phyloP scores from a whole-genome alignment of 345 rosid genomes.

The Brassica incana region DNA sequence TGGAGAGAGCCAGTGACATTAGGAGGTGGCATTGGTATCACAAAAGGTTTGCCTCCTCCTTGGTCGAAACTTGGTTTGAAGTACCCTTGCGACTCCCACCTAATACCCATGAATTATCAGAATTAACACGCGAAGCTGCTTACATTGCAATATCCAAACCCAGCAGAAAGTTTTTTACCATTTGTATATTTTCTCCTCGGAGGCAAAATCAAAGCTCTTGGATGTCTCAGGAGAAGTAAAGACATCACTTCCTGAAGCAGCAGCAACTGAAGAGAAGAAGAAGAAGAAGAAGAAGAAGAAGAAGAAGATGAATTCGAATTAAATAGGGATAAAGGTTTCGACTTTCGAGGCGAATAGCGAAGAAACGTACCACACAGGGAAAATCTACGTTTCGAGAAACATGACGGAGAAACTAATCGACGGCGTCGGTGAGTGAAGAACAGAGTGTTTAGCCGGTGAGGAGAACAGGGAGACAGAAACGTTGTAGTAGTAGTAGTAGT shows the following conservation, averaged over 20 bases:
- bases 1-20: slow-evolving; percentile 96
- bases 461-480: slow-evolving; percentile 49
- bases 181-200: slow-evolving; percentile 88
- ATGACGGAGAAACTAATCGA: slow-evolving; percentile 7
- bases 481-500: slow-evolving; percentile 45
- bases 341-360: neutral
- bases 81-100: slow-evolving; percentile 98
- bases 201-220: slow-evolving; percentile 82
- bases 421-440: slow-evolving; percentile 60
- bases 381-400: slow-evolving; percentile 17
- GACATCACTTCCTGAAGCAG: slow-evolving; percentile 53
- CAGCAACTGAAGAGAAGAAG: slow-evolving; percentile 51
- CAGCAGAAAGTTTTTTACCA: slow-evolving; percentile 52
- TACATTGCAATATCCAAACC: too few relatives aligned
- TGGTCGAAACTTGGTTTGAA: slow-evolving; percentile 73
- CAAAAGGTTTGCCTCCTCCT: slow-evolving; percentile 76
- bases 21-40: slow-evolving; percentile 96
- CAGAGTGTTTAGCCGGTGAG: slow-evolving; percentile 70
- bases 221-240: slow-evolving; percentile 77
- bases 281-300: neutral
- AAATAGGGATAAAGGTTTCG: neutral
- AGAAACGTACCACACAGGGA: neutral
- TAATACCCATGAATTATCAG: slow-evolving; percentile 19
- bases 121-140: too few relatives aligned
- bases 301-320: neutral